A percentile compares a stretch with the other conserved stretches of the same genome.
Evolutionary conservation across 1,139 yeast species (phyloP).

Genomic region (Debaryomyces nepalensis): DNA sequence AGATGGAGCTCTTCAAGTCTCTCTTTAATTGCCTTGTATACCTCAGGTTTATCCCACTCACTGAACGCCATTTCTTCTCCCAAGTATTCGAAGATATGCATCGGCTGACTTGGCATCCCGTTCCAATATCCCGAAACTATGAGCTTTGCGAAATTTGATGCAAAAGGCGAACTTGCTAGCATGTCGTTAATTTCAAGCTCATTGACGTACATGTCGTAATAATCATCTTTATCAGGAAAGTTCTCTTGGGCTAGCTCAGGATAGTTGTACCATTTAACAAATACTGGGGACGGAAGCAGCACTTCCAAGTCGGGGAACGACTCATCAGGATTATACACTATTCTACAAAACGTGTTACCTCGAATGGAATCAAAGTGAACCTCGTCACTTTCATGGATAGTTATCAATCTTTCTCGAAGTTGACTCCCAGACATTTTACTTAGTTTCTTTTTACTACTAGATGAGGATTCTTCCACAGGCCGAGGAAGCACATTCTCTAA

Average conservation of each 20-base stretch:
- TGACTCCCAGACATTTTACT: not conserved
- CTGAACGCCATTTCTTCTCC: not conserved
- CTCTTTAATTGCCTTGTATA: not conserved
- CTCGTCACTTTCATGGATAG: not conserved
- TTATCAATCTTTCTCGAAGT: not conserved
- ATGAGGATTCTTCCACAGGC: not conserved
- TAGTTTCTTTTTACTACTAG: not conserved
- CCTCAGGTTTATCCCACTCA: slow-evolving; percentile 3
- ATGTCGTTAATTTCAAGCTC: slow-evolving; percentile 10
- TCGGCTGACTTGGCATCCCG: slow-evolving; percentile 8
- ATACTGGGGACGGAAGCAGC: slow-evolving; percentile 7
- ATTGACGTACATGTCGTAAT: slow-evolving; percentile 10
- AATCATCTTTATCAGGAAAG: slow-evolving; percentile 2
- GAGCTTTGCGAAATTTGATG: slow-evolving; percentile 10
- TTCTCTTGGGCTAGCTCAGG: not conserved
- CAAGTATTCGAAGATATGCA: slow-evolving; percentile 10
- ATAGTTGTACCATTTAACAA: slow-evolving; percentile 8
- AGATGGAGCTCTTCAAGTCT: slow-evolving; percentile 6
- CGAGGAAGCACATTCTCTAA: slow-evolving; percentile 9
- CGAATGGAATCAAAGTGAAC: slow-evolving; percentile 1
- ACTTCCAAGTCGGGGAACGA: slow-evolving; percentile 2
- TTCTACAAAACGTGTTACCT: slow-evolving; percentile 9
- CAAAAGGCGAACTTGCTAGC: slow-evolving; percentile 9
- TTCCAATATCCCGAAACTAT: slow-evolving; percentile 12
- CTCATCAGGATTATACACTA: not conserved